Base-by-base conservation (phyloP, 2,329 filamentous ascomycete species). In the Calonectria pseudoreteaudii region DNA sequence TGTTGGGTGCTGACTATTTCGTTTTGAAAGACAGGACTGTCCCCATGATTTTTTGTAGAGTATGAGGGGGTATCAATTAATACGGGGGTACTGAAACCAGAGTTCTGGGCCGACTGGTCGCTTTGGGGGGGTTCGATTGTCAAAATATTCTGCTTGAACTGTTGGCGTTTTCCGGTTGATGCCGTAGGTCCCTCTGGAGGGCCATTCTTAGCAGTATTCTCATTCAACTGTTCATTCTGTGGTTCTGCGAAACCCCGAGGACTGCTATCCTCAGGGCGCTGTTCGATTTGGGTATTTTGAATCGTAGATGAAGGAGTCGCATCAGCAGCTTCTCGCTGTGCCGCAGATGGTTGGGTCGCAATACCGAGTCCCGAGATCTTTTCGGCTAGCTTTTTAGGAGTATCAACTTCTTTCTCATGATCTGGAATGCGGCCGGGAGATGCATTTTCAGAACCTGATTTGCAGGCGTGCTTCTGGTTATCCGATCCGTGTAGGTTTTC, bases 401-500 rank as follows among this genome's bases (percentile, higher is more conserved):
- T 74, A 6, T 62, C 73, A 66, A 60, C 62, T 5, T 74, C 73
- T 28, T 60, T 34, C 4, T 41, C 16, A 8, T 10, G 34, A 18
- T 34, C 56, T 8, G 34, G 34, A 13, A 11, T 23, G 4, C 56
- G 16, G 3, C 20, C 30, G 31, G 60, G 75, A 8, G 74, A 77
- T 28, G 75, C 74, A 44, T 53, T 66, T 4, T 74, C 67, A 13
- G 73, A 75, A 50, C 31, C 68, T 31, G 28, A 56, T 49, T 58
- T 72, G 18, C 34, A 52, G 23, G 68, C 76, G n/a, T 64, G n/a
- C 26, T 69, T 73, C 2, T 67, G 68, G 7, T 34, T 60, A 31
- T 72, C 49, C 30, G 26, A 28, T 38, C 31, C 28, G 11, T 30
- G 41, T n/a, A 47, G 52, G 41, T 26, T 36, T 14, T 23, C 56